These are phyloP conservation scores for Clarkia xantiana DNA, from an alignment of 345 rosid species.

Conservation along the genomic window DNA sequence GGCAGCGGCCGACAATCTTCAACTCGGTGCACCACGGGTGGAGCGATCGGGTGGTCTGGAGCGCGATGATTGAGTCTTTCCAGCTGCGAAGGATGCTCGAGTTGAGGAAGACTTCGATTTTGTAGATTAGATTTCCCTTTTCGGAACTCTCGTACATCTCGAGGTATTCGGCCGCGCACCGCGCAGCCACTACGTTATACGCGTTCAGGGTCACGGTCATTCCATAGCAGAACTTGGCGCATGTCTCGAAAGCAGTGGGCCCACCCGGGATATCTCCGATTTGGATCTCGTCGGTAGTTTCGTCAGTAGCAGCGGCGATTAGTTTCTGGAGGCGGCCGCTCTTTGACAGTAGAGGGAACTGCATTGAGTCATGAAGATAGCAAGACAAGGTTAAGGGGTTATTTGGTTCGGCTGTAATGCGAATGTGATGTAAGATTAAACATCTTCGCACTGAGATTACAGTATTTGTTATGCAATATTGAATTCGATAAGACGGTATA, in stretches of 20 bases:
- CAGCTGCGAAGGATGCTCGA: slow-evolving; percentile 57
- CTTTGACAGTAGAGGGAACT: slow-evolving; percentile 63
- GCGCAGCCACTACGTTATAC: slow-evolving; percentile 67
- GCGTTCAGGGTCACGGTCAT: slow-evolving; percentile 83
- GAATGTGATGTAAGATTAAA: too few relatives aligned
- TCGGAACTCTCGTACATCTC: slow-evolving; percentile 51
- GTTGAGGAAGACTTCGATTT: slow-evolving; percentile 59
- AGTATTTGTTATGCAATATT: too few relatives aligned
- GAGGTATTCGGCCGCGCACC: slow-evolving; percentile 74
- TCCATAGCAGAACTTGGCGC: slow-evolving; percentile 87
- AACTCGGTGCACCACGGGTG: slow-evolving; percentile 43
- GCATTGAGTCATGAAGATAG: slow-evolving; percentile 3
- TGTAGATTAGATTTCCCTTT: slow-evolving; percentile 58
- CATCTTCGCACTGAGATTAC: too few relatives aligned
- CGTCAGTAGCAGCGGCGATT: slow-evolving; percentile 21
- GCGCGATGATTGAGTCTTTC: slow-evolving; percentile 62
- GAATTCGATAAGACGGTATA: too few relatives aligned
- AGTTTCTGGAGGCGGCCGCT: slow-evolving; percentile 37
- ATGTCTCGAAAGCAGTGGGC: slow-evolving; percentile 64
- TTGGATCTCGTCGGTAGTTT: slow-evolving; percentile 39
- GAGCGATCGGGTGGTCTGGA: slow-evolving; percentile 38
- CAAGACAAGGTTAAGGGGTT: too few relatives aligned
- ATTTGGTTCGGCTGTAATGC: too few relatives aligned
- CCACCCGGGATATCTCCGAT: slow-evolving; percentile 76
- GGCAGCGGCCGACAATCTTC: slow-evolving; percentile 47